Conservation (phyloP, 2,329 filamentous ascomycete genomes). For the Trichophyton rubrum region DNA sequence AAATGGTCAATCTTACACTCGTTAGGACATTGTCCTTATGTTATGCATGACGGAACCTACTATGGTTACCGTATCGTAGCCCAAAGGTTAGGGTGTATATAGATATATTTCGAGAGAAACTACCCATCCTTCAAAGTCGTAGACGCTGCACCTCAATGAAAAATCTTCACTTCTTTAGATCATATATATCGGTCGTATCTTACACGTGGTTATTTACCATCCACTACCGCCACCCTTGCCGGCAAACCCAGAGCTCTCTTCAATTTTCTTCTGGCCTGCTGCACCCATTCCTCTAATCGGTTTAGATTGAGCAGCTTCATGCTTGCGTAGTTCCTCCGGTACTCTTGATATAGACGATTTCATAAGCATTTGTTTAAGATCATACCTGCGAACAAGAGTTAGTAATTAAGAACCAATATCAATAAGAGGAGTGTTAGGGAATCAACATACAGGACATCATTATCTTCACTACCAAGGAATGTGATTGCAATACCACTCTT, state of each 20-base stretch:
- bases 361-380: constrained; percentile 86
- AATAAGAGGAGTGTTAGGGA: background rate
- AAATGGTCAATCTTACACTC: background rate
- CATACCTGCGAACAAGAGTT: constrained; percentile 41
- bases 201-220: background rate
- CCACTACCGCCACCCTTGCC: constrained; percentile 20
- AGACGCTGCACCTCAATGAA: background rate
- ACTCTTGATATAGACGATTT: constrained; percentile 83
- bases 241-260: constrained; percentile 28
- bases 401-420: background rate
- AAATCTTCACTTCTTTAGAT: background rate
- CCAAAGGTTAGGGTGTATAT: background rate
- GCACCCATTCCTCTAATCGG: constrained; percentile 32
- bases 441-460: constrained; percentile 60
- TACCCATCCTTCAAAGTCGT: background rate
- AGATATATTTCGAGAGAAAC: background rate
- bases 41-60: background rate
- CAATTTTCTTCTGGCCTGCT: constrained; percentile 36
- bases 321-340: constrained; percentile 78
- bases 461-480: constrained; percentile 82
- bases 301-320: constrained; percentile 84
- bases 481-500: constrained; percentile 95
- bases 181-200: background rate
- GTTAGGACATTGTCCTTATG: background rate
- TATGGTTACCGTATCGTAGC: background rate